Percentiles rank a stretch among this genome's conserved stretches.
Conservation (phyloP, 2,329 filamentous ascomycete species). For the Fusarium sp. region DNA sequence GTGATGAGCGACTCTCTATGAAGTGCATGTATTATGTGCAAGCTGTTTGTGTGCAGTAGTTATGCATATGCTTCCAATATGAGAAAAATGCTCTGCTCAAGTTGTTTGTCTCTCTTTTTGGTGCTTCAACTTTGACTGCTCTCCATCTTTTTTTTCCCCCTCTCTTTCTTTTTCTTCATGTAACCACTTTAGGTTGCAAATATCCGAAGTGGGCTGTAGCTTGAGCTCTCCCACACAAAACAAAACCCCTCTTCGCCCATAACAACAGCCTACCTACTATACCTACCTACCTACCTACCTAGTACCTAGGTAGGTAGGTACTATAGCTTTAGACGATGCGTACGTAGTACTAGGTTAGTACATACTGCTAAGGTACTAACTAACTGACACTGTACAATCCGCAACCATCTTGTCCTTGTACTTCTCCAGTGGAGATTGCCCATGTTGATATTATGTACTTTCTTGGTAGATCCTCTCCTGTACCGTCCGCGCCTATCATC, state of each 20-base stretch:
- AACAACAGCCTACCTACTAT: too few relatives aligned
- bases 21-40: slow-evolving; percentile 31
- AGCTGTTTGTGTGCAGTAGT: background rate
- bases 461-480: slow-evolving; percentile 10
- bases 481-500: slow-evolving; percentile 18
- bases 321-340: too few relatives aligned
- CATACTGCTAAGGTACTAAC: too few relatives aligned
- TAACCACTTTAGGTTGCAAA: slow-evolving; percentile 23
- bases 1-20: slow-evolving; percentile 34
- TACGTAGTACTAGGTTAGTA: too few relatives aligned
- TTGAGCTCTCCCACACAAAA: slow-evolving; percentile 34
- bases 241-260: slow-evolving; percentile 17
- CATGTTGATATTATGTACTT: slow-evolving; percentile 31
- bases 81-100: slow-evolving; percentile 10
- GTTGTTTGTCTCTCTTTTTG: background rate
- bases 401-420: slow-evolving; percentile 28
- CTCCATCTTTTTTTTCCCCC: background rate
- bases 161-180: background rate
- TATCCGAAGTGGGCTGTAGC: slow-evolving; percentile 41
- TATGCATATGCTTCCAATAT: background rate
- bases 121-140: background rate
- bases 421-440: background rate
- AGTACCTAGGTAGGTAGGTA: too few relatives aligned
- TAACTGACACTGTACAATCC: slow-evolving; percentile 19
- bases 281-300: too few relatives aligned